Evolutionary conservation across 176 grass and related monocot species (phyloP).

Genomic region (Rhynchospora pubera): DNA sequence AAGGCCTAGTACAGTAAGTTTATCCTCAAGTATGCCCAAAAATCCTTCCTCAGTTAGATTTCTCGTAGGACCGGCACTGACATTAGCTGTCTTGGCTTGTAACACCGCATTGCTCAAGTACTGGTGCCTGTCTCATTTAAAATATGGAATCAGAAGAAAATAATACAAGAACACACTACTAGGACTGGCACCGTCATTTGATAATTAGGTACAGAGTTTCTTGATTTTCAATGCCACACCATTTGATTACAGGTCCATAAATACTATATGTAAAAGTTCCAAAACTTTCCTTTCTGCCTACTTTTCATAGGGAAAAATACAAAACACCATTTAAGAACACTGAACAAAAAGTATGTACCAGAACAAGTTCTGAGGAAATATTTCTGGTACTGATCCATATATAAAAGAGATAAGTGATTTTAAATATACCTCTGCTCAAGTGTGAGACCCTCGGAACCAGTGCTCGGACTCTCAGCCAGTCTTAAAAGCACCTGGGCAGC

Average conservation of each 20-base stretch:
- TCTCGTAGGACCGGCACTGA: conserved; percentile 36
- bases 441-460: conserved; percentile 50
- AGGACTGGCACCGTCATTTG: neutral
- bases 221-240: neutral
- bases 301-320: neutral
- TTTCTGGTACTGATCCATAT: neutral
- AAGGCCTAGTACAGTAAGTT: conserved; percentile 80
- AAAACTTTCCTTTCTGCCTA: neutral
- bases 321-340: neutral
- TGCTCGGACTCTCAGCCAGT: conserved; percentile 83
- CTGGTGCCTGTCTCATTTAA: conserved; percentile 44
- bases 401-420: conserved; percentile 21
- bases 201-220: neutral
- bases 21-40: conserved; percentile 90
- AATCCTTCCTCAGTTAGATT: conserved; percentile 70
- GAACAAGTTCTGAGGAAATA: neutral
- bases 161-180: neutral
- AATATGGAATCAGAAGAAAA: neutral
- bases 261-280: neutral
- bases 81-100: conserved; percentile 78
- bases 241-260: neutral
- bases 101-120: conserved; percentile 87
- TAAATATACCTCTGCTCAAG: conserved; percentile 66
- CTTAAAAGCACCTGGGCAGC: conserved; percentile 75
- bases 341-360: neutral